Evolutionary conservation across 2,329 filamentous ascomycete species (phyloP).

Genomic region (Ceratocystis eucalypticola): DNA sequence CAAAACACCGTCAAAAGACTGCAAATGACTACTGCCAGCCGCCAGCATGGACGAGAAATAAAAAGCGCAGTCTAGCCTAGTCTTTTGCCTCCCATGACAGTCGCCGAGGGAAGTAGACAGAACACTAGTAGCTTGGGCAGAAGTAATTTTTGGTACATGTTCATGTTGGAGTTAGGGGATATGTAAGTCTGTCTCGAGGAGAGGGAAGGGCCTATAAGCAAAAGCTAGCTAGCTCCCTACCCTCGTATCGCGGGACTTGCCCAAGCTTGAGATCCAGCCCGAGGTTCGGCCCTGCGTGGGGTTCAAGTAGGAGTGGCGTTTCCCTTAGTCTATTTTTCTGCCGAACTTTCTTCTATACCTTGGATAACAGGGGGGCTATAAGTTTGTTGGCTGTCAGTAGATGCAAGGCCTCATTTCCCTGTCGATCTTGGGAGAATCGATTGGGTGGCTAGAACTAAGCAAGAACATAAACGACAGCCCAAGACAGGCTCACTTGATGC

Average conservation of each 20-base stretch:
- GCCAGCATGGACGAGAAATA: neutral
- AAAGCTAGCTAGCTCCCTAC: neutral
- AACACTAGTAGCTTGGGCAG: no score
- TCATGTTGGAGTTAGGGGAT: neutral
- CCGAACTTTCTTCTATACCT: neutral
- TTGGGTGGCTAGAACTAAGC: neutral
- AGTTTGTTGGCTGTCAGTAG: constrained; percentile 5
- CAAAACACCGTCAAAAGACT: neutral
- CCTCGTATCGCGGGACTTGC: neutral
- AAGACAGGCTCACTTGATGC: neutral
- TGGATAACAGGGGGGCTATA: neutral
- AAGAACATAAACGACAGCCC: neutral
- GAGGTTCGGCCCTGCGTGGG: neutral
- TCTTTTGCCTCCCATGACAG: neutral
- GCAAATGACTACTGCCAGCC: neutral
- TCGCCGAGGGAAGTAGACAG: neutral
- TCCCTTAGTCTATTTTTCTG: neutral
- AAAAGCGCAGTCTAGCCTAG: neutral
- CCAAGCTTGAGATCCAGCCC: neutral
- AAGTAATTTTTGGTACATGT: neutral
- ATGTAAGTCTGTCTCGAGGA: neutral
- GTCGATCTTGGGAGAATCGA: neutral
- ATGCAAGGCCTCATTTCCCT: constrained; percentile 3
- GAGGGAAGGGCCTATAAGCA: neutral
- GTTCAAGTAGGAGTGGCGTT: neutral